Evolutionary conservation across 2,329 filamentous ascomycete genomes (phyloP).

Genomic region (Ascochyta fabae): DNA sequence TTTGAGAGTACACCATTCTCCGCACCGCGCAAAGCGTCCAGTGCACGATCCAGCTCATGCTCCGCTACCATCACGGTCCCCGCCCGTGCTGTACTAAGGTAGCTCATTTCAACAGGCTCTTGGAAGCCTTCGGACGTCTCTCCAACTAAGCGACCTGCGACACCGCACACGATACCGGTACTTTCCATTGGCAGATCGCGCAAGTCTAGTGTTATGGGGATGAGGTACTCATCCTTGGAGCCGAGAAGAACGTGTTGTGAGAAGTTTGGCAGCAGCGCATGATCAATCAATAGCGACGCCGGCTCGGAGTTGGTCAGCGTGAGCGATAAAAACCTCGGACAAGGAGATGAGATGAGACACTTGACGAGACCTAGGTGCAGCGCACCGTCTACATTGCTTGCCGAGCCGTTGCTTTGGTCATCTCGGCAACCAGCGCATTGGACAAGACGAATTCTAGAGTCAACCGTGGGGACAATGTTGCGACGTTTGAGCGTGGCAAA

Average conservation of each 20-base stretch:
- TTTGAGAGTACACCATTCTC: conserved; percentile 39
- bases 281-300: conserved; percentile 75
- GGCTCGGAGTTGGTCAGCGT: conserved; percentile 77
- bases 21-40: conserved; percentile 67
- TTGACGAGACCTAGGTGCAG: conserved; percentile 57
- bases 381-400: conserved; percentile 50
- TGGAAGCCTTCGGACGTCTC: conserved; percentile 60
- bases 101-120: conserved; percentile 76
- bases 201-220: conserved; percentile 89
- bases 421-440: conserved; percentile 76
- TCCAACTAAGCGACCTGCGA: conserved; percentile 81
- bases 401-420: conserved; percentile 35
- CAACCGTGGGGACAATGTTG: conserved; percentile 75
- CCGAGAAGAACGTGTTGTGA: conserved; percentile 73
- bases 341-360: conserved; percentile 56
- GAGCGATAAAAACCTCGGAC: conserved; percentile 73
- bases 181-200: conserved; percentile 81
- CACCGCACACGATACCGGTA: conserved; percentile 93
- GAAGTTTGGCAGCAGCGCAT: conserved; percentile 65
- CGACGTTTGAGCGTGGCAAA: conserved; percentile 83
- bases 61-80: conserved; percentile 86
- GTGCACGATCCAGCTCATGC: conserved; percentile 74
- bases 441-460: conserved; percentile 72
- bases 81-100: conserved; percentile 85
- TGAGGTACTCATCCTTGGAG: conserved; percentile 71